Percentiles rank a stretch among this genome's conserved stretches.
Evolutionary conservation across 306 rosid genomes (phyloP).

Genomic region (Abrus precatorius): DNA sequence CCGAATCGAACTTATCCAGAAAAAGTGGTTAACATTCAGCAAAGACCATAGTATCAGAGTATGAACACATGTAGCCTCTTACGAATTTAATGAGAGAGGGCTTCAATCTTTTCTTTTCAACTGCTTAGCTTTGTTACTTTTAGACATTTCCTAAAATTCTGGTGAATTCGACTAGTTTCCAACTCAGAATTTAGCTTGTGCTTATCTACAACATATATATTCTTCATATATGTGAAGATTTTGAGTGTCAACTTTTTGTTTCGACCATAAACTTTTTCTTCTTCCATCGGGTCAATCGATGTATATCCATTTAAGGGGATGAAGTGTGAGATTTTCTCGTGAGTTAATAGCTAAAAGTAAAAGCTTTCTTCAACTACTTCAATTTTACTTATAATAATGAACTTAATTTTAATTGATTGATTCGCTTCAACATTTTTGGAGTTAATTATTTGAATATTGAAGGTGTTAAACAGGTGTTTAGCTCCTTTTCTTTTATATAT

Average conservation of each 20-base stretch:
- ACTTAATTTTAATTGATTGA: too few species aligned
- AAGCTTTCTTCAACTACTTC: neutral
- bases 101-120: constrained; percentile 9
- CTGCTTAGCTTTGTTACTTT: constrained; percentile 16
- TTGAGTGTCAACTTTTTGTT: constrained; percentile 15
- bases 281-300: constrained; percentile 7
- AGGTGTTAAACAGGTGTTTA: too few species aligned
- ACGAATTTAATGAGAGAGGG: neutral
- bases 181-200: constrained; percentile 40
- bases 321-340: neutral
- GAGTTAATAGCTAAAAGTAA: neutral
- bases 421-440: neutral
- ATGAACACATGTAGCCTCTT: constrained; percentile 18
- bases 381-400: neutral
- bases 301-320: constrained; percentile 23
- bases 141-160: neutral
- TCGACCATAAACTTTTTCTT: neutral
- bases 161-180: constrained; percentile 35
- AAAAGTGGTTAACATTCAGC: constrained; percentile 8
- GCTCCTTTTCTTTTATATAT: too few species aligned
- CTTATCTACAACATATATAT: constrained; percentile 38
- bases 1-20: constrained; percentile 32
- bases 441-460: too few species aligned
- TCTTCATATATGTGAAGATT: neutral
- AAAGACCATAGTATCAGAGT: neutral